phyloP scores from a whole-genome alignment of 768 basidiomycete species.

The Mrakia blollopis region DNA sequence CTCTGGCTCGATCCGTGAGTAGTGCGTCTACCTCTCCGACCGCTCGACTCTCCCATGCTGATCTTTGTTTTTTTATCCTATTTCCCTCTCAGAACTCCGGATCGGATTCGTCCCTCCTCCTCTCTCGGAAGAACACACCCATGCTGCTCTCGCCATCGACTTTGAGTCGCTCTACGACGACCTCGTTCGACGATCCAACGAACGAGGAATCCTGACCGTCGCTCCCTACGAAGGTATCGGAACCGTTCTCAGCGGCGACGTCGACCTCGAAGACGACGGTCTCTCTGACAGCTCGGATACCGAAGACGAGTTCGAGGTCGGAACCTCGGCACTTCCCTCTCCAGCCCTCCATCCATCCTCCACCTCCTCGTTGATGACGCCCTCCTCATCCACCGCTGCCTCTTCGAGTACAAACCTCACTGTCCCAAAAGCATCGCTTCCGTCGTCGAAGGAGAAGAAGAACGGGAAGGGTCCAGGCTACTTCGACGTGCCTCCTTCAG shows the following conservation, averaged over 20 bases:
- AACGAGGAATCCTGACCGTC: constrained; percentile 54
- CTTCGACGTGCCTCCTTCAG: constrained; percentile 36
- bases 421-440: neutral
- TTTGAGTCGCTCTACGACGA: constrained; percentile 58
- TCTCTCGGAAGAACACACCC: constrained; percentile 18
- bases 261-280: constrained; percentile 68
- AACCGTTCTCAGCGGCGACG: constrained; percentile 58
- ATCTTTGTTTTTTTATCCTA: neutral
- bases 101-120: constrained; percentile 53
- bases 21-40: neutral
- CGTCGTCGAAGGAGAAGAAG: constrained; percentile 26
- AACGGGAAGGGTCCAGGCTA: constrained; percentile 33
- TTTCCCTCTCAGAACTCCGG: constrained; percentile 48
- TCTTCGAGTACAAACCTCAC: constrained; percentile 30
- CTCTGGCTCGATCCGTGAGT: constrained; percentile 51
- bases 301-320: constrained; percentile 48
- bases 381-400: constrained; percentile 33
- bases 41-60: neutral
- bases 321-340: constrained; percentile 35
- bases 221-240: constrained; percentile 52
- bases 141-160: neutral
- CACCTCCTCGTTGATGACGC: constrained; percentile 36
- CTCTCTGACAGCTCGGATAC: constrained; percentile 47
- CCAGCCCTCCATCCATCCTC: neutral
- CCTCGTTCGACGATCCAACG: constrained; percentile 59